Evolutionary conservation across 179 eudicot genomes (phyloP).

Genomic region (Gypsophila paniculata): DNA sequence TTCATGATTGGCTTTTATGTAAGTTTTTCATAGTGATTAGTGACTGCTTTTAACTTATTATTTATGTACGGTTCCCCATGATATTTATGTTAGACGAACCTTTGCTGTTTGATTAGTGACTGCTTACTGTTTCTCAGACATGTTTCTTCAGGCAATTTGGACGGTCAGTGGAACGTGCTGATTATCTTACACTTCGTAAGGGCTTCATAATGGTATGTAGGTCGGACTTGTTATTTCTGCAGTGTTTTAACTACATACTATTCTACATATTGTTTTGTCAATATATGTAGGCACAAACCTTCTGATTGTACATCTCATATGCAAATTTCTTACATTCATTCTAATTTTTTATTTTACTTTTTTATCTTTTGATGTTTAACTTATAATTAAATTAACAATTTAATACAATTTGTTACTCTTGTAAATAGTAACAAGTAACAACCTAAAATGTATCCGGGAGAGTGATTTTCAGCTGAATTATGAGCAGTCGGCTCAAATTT

Average conservation of each 20-base stretch:
- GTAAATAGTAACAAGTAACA: not conserved
- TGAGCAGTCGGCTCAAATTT: not conserved
- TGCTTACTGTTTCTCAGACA: conserved; percentile 40
- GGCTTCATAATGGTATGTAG: conserved; percentile 73
- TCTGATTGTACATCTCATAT: not conserved
- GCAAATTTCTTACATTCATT: not conserved
- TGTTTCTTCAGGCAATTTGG: conserved; percentile 97
- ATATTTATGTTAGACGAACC: too few relatives aligned
- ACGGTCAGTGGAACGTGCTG: conserved; percentile 77
- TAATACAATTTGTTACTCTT: not conserved
- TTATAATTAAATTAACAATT: not conserved
- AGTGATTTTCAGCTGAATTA: not conserved
- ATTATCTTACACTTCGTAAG: conserved; percentile 88
- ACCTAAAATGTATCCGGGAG: not conserved
- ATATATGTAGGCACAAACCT: not conserved
- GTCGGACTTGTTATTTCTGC: not conserved
- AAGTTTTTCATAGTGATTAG: conserved; percentile 10
- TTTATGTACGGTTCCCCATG: too few relatives aligned
- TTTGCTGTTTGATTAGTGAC: conserved; percentile 1
- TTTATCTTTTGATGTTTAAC: not conserved
- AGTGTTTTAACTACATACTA: not conserved
- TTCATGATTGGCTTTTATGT: conserved; percentile 2
- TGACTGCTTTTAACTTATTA: conserved; percentile 6
- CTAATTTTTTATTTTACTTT: not conserved
- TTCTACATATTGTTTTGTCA: not conserved